These are phyloP conservation scores for Pisolithus sp. DNA, from an alignment of 768 basidiomycete species.

Conservation along the genomic window DNA sequence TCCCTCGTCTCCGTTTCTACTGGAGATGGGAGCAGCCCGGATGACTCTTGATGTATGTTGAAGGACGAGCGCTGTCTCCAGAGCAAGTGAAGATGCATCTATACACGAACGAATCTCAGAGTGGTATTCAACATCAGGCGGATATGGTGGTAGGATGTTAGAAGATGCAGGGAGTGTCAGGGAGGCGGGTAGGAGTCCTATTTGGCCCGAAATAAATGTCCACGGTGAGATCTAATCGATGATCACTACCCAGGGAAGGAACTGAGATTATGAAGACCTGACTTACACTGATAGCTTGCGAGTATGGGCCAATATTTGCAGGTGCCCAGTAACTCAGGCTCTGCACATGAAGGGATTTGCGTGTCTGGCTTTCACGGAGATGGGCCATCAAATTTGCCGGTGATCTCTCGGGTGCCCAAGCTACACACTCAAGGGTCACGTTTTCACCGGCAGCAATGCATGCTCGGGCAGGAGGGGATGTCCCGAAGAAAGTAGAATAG, in stretches of 20 bases:
- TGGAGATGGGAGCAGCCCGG: conserved; percentile 44
- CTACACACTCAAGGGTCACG: conserved; percentile 75
- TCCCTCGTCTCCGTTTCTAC: conserved; percentile 25
- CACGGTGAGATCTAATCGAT: conserved; percentile 56
- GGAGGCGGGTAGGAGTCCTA: conserved; percentile 76
- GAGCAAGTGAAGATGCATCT: conserved; percentile 29
- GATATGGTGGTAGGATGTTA: conserved; percentile 20
- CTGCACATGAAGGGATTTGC: conserved; percentile 89
- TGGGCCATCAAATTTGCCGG: conserved; percentile 11
- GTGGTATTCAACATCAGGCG: neutral
- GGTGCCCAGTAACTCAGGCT: conserved; percentile 98
- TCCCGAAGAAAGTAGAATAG: conserved; percentile 80
- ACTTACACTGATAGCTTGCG: conserved; percentile 80
- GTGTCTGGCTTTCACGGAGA: conserved; percentile 26
- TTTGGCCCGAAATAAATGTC: conserved; percentile 92
- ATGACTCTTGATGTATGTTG: conserved; percentile 77
- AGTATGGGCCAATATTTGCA: conserved; percentile 98
- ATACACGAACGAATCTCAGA: conserved; percentile 21
- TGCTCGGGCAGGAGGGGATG: conserved; percentile 90
- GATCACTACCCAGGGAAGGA: neutral
- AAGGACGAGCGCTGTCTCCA: conserved; percentile 66
- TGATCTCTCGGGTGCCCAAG: conserved; percentile 33
- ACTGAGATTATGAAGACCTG: neutral
- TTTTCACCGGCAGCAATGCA: conserved; percentile 74
- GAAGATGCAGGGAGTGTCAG: conserved; percentile 58